These are phyloP conservation scores for Fraxinus anomala DNA, from an alignment of 257 asterid species.

Conservation along the genomic window DNA sequence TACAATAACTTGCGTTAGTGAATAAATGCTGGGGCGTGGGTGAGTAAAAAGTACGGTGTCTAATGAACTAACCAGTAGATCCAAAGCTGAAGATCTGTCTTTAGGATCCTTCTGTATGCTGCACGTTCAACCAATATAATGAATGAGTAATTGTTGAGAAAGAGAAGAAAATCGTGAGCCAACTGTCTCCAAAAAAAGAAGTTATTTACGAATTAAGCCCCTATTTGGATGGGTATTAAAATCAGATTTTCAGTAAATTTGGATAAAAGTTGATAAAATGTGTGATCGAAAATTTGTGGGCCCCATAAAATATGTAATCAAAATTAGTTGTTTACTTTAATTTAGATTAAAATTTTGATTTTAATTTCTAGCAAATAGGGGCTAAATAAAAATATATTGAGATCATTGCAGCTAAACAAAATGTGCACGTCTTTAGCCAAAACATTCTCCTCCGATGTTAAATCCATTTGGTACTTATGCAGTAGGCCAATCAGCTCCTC, in stretches of 20 bases:
- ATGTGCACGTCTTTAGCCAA: neutral
- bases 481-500: neutral
- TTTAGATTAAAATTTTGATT: too few species aligned
- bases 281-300: too few species aligned
- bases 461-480: too few species aligned
- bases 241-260: too few species aligned
- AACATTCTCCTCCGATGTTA: neutral
- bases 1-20: constrained; percentile 18
- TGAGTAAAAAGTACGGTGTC: neutral
- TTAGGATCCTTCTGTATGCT: constrained; percentile 95
- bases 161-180: neutral
- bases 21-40: neutral
- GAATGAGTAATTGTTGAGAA: constrained; percentile 5
- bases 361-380: too few species aligned
- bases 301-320: too few species aligned
- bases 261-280: too few species aligned
- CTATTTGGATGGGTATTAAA: too few species aligned
- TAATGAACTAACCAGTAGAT: constrained; percentile 71
- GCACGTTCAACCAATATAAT: constrained; percentile 32
- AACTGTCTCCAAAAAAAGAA: neutral
- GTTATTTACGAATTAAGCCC: neutral
- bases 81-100: constrained; percentile 80
- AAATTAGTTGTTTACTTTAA: too few species aligned
- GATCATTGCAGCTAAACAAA: neutral
- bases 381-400: too few species aligned